Evolutionary conservation across 176 grass and related monocot species (phyloP).

Genomic region (Musa acuminata): DNA sequence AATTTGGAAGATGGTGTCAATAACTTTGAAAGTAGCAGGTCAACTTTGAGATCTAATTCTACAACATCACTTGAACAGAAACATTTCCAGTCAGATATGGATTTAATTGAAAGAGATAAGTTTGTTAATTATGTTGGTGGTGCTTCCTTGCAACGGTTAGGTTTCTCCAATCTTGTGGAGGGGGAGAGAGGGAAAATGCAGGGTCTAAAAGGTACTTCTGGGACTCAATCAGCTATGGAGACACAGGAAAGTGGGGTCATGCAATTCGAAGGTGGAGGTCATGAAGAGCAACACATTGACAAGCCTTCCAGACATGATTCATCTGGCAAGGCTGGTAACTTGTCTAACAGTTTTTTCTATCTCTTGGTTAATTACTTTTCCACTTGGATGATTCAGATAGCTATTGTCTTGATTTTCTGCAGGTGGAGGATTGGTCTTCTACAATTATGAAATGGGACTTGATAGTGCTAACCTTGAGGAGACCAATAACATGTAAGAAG

Average conservation of each 20-base stretch:
- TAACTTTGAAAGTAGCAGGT: slow-evolving; percentile 51
- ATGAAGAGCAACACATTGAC: not conserved
- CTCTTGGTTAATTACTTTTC: not conserved
- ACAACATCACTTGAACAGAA: slow-evolving; percentile 59
- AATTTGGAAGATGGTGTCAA: slow-evolving; percentile 30
- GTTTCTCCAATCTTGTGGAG: slow-evolving; percentile 34
- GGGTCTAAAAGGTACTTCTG: slow-evolving; percentile 18
- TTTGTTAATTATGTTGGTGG: slow-evolving; percentile 36
- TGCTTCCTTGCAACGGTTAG: slow-evolving; percentile 27
- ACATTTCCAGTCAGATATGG: slow-evolving; percentile 35
- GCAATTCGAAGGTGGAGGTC: not conserved
- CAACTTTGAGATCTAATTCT: slow-evolving; percentile 41
- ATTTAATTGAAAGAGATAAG: slow-evolving; percentile 55
- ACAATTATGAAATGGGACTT: slow-evolving; percentile 21
- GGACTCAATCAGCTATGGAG: slow-evolving; percentile 1
- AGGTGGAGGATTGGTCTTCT: slow-evolving; percentile 18
- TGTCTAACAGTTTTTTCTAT: not conserved
- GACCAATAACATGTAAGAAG: slow-evolving; percentile 42
- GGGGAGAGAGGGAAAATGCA: slow-evolving; percentile 41
- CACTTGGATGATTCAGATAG: not conserved
- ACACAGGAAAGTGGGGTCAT: not conserved
- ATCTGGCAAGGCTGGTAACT: not conserved
- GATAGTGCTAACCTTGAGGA: slow-evolving; percentile 41
- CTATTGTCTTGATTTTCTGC: not conserved
- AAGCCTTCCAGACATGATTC: not conserved